Base-by-base conservation (phyloP, 768 basidiomycete genomes). In the Asterophora lycoperdoides region DNA sequence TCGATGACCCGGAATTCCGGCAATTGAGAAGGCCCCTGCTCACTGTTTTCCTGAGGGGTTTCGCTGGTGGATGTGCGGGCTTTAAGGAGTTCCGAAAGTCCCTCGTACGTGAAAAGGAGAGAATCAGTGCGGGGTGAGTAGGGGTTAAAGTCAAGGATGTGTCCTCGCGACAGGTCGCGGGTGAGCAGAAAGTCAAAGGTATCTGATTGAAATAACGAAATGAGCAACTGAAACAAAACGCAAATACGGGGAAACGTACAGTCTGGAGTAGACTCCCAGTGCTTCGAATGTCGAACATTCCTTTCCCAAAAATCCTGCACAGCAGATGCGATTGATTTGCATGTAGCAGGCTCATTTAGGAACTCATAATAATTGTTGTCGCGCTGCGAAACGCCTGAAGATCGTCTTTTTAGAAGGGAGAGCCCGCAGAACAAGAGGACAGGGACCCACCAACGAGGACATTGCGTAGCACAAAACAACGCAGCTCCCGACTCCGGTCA, bases 101-200 rank as follows among this genome's bases (percentile, higher is more conserved):
- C 86, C 39, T 84, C 77, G 61, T 91, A 97, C 1, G 78, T 78
- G 68, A 95, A 97, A 14, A 96, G 72, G 0, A 95, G 77, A 0
- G 92, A 64, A 58, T 97, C 93, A n/a, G 95, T 96, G 32, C 80
- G 82, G 4, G 83, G 79, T 9, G 84, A 79, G 59, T 86, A 96
- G 0, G 93, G 91, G 56, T 93, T 93, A 68, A 97, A 92, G 64
- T 97, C 95, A 60, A 98, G 63, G 56, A 98, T 73, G 65, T 93
- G 87, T 13, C 81, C 89, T 9, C 81, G 75, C 1, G 76, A 65
- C 30, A 91, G 73, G 63, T 93, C 83, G 23, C 91, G 84, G 2
- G 91, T 92, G 30, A 97, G 77, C 51, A 94, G 78, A 39, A 96
- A 67, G 63, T 98, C 94, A 58, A 98, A 85, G 8, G 78, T 71